Base-by-base conservation (phyloP, 352 stramenopile genomes). In the Aphanomyces stellatus region DNA sequence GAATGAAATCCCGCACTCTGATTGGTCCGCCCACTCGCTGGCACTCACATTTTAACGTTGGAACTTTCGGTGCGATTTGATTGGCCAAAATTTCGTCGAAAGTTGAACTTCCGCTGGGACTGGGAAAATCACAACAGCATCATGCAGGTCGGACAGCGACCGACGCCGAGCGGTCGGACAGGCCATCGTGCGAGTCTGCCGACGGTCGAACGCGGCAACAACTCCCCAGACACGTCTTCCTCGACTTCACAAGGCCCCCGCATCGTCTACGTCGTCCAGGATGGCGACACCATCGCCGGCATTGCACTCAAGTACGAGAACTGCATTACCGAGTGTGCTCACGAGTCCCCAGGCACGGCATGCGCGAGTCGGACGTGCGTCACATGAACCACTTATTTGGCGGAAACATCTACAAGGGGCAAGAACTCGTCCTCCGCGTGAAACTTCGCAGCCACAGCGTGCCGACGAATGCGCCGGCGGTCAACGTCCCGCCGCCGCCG, bases 341-440 rank as follows among this genome's bases (percentile, higher is more conserved):
- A 34, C 42, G 13, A 25, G 24, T 28, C 5, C 25, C n/a, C 37
- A 87, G 76, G 24, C 76, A 85, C 69, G 74, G 76, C 13, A 73
- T 86, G 70, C 73, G 75, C 19, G 74, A 81, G 64, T 72, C 67
- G 22, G 77, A 88, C 55, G 69, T 88, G 55, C 71, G 73, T 31
- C 72, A 76, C 27, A 75, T 84, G 55, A 88, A 87, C 69, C 76
- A 84, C 51, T 62, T 88, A 49, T 71, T 76, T 35, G 65, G 66
- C 25, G 76, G 74, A 49, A 70, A 73, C 51, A 75, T 82, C 43
- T 75, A 78, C 37, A 42, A 65, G 5, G 76, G 77, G 8, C 76
- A 84, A 55, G 57, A 75, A 56, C 61, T 88, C 22, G 67, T 73
- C 35, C 72, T 83, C 40, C 69, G 78, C 41, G 19, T 53, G 8